Conservation (phyloP, 2,329 filamentous ascomycete species). For the Dryadomyces quercivorus region DNA sequence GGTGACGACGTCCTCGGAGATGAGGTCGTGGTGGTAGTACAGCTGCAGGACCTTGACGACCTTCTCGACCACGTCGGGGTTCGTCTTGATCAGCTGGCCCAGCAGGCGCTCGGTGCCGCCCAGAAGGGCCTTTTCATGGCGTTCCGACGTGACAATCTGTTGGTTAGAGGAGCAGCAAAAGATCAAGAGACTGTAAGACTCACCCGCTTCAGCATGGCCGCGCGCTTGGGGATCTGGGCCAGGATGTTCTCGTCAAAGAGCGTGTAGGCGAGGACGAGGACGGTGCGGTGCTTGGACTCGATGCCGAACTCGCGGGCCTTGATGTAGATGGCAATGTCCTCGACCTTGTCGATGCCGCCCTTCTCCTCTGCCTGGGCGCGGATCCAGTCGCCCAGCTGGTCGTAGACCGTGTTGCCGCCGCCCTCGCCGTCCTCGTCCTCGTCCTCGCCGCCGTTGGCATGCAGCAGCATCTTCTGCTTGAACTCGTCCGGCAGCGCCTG, state of each 20-base stretch:
- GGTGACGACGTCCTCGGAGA: conserved; percentile 77
- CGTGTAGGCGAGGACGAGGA: conserved; percentile 83
- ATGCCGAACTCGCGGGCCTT: conserved; percentile 96
- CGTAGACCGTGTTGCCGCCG: conserved; percentile 65
- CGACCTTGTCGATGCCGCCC: conserved; percentile 65
- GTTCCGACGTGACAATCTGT: conserved; percentile 66
- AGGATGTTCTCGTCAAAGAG: conserved; percentile 85
- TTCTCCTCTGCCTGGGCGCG: conserved; percentile 58
- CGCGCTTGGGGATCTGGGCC: conserved; percentile 75
- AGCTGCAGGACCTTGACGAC: conserved; percentile 79
- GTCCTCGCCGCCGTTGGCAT: conserved; percentile 53
- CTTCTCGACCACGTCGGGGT: conserved; percentile 62
- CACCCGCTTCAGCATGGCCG: conserved; percentile 79
- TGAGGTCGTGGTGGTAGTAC: conserved; percentile 82
- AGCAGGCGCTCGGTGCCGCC: conserved; percentile 92
- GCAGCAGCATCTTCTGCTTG: conserved; percentile 77
- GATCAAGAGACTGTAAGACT: too few relatives aligned
- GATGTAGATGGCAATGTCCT: conserved; percentile 84
- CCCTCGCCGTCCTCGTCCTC: conserved; percentile 73
- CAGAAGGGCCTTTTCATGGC: conserved; percentile 89
- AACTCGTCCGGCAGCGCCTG: conserved; percentile 89
- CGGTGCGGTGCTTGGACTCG: conserved; percentile 84
- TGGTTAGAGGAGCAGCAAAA: neutral
- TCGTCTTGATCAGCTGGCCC: conserved; percentile 55
- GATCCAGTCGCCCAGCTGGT: conserved; percentile 90